phyloP scores from a whole-genome alignment of 2,329 filamentous ascomycete genomes.

The Neofusicoccum ribis region DNA sequence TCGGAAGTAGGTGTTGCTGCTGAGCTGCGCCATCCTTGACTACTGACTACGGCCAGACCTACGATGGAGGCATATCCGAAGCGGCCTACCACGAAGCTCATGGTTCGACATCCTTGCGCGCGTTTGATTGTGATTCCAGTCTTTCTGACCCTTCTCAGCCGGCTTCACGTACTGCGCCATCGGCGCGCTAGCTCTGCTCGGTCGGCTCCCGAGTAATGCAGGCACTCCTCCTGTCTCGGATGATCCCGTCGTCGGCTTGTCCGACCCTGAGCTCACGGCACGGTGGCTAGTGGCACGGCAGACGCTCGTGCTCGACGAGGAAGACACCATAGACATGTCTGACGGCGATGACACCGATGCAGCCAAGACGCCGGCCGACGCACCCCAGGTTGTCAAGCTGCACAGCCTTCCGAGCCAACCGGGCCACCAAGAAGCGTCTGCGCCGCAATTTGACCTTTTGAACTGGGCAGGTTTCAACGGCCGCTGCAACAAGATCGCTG shows the following conservation, averaged over 20 bases:
- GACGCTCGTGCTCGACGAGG: slow-evolving; percentile 45
- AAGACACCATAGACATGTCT: slow-evolving; percentile 43
- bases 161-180: slow-evolving; percentile 91
- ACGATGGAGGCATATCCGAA: slow-evolving; percentile 83
- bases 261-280: slow-evolving; percentile 41
- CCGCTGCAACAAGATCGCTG: slow-evolving; percentile 83
- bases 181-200: slow-evolving; percentile 73
- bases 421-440: slow-evolving; percentile 55
- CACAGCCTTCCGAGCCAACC: slow-evolving; percentile 28
- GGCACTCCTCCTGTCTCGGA: slow-evolving; percentile 3
- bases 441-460: slow-evolving; percentile 54
- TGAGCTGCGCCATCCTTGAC: slow-evolving; percentile 28
- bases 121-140: not conserved
- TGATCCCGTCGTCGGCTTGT: slow-evolving; percentile 30
- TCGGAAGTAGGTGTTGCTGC: slow-evolving; percentile 47
- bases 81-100: slow-evolving; percentile 79
- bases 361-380: slow-evolving; percentile 41
- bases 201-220: slow-evolving; percentile 52
- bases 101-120: slow-evolving; percentile 49
- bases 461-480: slow-evolving; percentile 80
- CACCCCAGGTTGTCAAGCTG: slow-evolving; percentile 40
- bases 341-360: slow-evolving; percentile 39
- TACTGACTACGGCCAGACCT: slow-evolving; percentile 51
- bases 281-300: slow-evolving; percentile 51
- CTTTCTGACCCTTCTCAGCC: slow-evolving; percentile 49